Evolutionary conservation across 345 rosid genomes (phyloP).

Genomic region (Corchorus capsularis): DNA sequence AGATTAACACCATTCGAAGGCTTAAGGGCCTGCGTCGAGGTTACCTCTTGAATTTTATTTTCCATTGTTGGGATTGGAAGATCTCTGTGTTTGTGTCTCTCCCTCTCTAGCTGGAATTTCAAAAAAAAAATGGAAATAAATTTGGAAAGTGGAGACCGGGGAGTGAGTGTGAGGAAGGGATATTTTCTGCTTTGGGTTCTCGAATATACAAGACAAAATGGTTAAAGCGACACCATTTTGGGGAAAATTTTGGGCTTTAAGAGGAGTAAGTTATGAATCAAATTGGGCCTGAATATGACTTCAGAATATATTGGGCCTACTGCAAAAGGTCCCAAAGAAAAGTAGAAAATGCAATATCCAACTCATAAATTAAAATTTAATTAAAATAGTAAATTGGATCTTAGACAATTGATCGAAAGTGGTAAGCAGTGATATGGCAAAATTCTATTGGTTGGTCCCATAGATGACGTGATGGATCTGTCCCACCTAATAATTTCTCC

Average conservation of each 20-base stretch:
- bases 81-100: neutral
- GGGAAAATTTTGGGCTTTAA: neutral
- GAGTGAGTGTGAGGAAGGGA: neutral
- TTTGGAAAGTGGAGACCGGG: neutral
- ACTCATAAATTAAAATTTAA: too few species aligned
- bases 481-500: too few species aligned
- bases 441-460: too few species aligned
- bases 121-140: slow-evolving; percentile 9
- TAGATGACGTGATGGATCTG: too few species aligned
- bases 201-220: neutral
- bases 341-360: too few species aligned
- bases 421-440: too few species aligned
- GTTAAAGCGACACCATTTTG: neutral
- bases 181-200: neutral
- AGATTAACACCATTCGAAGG: neutral
- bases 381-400: too few species aligned
- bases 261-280: too few species aligned
- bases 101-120: neutral
- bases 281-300: neutral
- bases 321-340: too few species aligned
- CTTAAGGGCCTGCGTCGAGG: too few species aligned
- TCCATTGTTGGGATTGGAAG: slow-evolving; percentile 35
- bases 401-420: too few species aligned
- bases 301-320: neutral
- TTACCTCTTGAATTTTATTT: slow-evolving; percentile 49